These are phyloP conservation scores for Debaryomyces sp. DNA, from an alignment of 1,139 yeast genomes.

Conservation along the genomic window DNA sequence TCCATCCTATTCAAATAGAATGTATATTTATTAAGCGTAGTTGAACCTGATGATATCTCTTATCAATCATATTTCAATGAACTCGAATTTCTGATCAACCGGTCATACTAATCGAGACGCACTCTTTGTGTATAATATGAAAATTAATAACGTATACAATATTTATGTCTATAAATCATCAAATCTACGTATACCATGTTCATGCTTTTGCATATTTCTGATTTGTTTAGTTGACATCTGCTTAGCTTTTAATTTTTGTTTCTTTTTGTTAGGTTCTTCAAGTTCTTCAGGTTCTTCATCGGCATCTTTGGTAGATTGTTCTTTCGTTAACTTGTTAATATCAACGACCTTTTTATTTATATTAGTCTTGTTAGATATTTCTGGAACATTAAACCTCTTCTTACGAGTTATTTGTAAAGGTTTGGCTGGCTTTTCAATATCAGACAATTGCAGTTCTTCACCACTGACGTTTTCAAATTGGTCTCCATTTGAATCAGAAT, in stretches of 20 bases:
- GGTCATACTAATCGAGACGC: neutral
- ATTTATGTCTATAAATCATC: slow-evolving; percentile 51
- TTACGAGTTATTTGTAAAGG: slow-evolving; percentile 17
- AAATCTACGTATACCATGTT: slow-evolving; percentile 68
- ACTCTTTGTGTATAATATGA: slow-evolving; percentile 1
- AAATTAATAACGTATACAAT: neutral
- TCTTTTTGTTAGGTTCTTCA: slow-evolving; percentile 23
- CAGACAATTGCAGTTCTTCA: slow-evolving; percentile 20
- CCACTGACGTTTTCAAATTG: slow-evolving; percentile 20
- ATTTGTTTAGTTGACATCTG: slow-evolving; percentile 49
- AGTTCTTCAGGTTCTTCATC: slow-evolving; percentile 15
- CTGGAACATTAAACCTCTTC: slow-evolving; percentile 17
- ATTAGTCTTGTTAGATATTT: slow-evolving; percentile 7
- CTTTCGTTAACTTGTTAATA: slow-evolving; percentile 18
- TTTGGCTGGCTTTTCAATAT: slow-evolving; percentile 17
- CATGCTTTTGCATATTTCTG: slow-evolving; percentile 53
- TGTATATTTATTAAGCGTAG: neutral
- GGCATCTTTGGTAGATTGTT: slow-evolving; percentile 15
- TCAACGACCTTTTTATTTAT: slow-evolving; percentile 19
- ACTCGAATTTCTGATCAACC: neutral
- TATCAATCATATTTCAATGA: neutral
- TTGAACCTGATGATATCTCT: neutral
- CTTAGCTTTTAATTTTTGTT: slow-evolving; percentile 33
- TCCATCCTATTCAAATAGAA: slow-evolving; percentile 21
- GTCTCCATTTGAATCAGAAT: neutral